Evolutionary conservation across 192 early-diverging fungal species (phyloP).

Genomic region (Entomortierella chlamydospora): DNA sequence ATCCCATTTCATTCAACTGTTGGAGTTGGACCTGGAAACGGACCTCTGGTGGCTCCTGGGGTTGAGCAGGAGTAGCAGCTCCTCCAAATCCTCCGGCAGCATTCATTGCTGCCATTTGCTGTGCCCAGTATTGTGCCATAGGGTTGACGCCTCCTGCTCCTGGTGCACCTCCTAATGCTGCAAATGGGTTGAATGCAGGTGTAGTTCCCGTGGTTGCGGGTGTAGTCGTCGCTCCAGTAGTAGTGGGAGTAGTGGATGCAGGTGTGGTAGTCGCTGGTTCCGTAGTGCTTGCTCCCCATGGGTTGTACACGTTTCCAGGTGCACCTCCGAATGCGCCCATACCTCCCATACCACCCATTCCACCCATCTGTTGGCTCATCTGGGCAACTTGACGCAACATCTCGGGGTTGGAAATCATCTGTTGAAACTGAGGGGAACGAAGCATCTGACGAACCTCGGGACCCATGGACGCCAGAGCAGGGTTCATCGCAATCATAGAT

Average conservation of each 20-base stretch:
- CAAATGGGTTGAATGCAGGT: constrained; percentile 46
- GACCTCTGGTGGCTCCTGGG: constrained; percentile 69
- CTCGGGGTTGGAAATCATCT: constrained; percentile 90
- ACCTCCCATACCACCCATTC: constrained; percentile 27
- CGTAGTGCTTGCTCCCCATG: constrained; percentile 47
- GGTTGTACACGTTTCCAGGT: constrained; percentile 39
- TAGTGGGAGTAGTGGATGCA: constrained; percentile 23
- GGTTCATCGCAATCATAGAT: constrained; percentile 85
- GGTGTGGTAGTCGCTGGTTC: constrained; percentile 52
- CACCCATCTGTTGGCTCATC: constrained; percentile 64
- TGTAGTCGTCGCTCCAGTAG: constrained; percentile 20
- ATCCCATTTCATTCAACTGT: constrained; percentile 96
- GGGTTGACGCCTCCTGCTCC: constrained; percentile 50
- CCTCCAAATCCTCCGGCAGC: constrained; percentile 48
- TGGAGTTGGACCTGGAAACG: constrained; percentile 83
- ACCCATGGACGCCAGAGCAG: constrained; percentile 81
- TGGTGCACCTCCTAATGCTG: constrained; percentile 38
- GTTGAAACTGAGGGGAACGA: constrained; percentile 78
- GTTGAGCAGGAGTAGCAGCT: constrained; percentile 48
- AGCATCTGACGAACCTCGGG: constrained; percentile 91
- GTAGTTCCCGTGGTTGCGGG: constrained; percentile 34
- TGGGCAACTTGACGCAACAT: constrained; percentile 77
- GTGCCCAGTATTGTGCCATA: constrained; percentile 53
- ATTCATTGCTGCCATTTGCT: constrained; percentile 55
- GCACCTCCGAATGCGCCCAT: constrained; percentile 31